Percentiles rank a stretch among this genome's conserved stretches.
phyloP scores from a whole-genome alignment of 1,284 basidiomycete genomes.

The Ceratobasidium sp. region DNA sequence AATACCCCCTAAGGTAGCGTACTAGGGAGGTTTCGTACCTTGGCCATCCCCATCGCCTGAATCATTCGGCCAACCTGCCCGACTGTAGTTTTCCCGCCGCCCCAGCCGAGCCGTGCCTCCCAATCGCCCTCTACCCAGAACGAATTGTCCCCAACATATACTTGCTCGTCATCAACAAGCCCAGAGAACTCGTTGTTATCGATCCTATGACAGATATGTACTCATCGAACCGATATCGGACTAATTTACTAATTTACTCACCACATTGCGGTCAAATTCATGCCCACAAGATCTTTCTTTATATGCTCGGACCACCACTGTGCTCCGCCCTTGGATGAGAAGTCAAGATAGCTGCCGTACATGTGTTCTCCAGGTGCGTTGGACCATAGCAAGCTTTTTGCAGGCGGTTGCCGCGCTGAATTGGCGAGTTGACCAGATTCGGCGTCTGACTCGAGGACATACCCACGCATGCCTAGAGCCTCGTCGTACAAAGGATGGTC shows the following conservation, averaged over 20 bases:
- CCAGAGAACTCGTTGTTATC: slow-evolving; percentile 43
- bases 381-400: slow-evolving; percentile 40
- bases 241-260: neutral
- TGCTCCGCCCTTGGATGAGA: slow-evolving; percentile 26
- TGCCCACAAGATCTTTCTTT: slow-evolving; percentile 33
- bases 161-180: slow-evolving; percentile 37
- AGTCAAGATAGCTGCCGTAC: slow-evolving; percentile 36
- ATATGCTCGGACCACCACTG: slow-evolving; percentile 44
- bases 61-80: slow-evolving; percentile 36
- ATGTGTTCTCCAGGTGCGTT: slow-evolving; percentile 23
- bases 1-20: neutral
- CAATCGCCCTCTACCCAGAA: slow-evolving; percentile 36
- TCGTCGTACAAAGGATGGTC: slow-evolving; percentile 43
- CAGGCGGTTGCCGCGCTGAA: neutral
- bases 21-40: neutral
- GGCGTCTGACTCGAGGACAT: slow-evolving; percentile 20
- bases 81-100: slow-evolving; percentile 32
- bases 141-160: slow-evolving; percentile 29
- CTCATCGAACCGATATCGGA: neutral
- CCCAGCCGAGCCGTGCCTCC: slow-evolving; percentile 38
- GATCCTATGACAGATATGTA: slow-evolving; percentile 22
- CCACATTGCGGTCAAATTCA: slow-evolving; percentile 44
- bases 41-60: slow-evolving; percentile 44
- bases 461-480: neutral
- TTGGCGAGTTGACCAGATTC: neutral